phyloP scores from a whole-genome alignment of 129 eudicot species.

The Kitagawia praeruptora region DNA sequence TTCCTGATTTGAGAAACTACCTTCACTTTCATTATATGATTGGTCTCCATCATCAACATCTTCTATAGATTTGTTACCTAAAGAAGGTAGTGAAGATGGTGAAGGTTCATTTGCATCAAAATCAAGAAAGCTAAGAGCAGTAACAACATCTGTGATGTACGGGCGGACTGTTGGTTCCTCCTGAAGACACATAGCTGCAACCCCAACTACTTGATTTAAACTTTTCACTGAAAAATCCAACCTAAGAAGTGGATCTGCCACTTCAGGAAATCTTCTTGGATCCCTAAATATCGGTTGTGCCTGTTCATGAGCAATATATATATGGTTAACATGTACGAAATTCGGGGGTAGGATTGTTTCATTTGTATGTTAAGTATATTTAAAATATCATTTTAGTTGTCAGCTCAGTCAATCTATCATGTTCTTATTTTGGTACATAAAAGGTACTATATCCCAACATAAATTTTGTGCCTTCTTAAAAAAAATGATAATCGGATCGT shows the following conservation, averaged over 20 bases:
- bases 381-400: no score
- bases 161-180: constrained; percentile 82
- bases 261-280: constrained; percentile 52
- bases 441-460: neutral
- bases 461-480: neutral
- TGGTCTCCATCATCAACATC: neutral
- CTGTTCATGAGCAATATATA: constrained; percentile 18
- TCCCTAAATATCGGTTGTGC: constrained; percentile 64
- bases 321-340: no score
- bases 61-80: constrained; percentile 3
- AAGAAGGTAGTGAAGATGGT: constrained; percentile 2
- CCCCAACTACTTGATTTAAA: constrained; percentile 68
- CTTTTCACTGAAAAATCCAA: constrained; percentile 34
- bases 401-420: constrained; percentile 26
- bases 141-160: constrained; percentile 52
- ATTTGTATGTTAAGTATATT: neutral
- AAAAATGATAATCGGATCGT: neutral
- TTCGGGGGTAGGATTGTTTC: neutral
- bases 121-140: constrained; percentile 55
- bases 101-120: constrained; percentile 21
- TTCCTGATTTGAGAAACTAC: neutral
- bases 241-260: constrained; percentile 67
- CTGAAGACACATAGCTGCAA: constrained; percentile 83
- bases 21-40: neutral
- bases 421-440: constrained; percentile 6